Base-by-base conservation (phyloP, 2,329 filamentous ascomycete genomes). In the Sporothrix protearum region DNA sequence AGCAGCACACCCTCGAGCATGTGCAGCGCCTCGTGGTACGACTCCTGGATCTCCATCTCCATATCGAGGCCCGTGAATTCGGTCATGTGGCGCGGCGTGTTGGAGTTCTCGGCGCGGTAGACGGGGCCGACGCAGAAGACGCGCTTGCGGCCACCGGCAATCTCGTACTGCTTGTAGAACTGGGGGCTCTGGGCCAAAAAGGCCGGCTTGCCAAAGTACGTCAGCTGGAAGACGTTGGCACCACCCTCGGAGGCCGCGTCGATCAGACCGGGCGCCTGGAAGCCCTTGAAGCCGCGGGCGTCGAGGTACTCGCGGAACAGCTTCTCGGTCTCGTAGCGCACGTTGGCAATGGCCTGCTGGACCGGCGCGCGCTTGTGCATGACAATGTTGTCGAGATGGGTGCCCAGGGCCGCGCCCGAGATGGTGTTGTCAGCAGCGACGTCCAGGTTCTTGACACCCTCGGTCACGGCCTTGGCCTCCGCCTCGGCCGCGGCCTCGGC, bases 181-280 rank as follows among this genome's bases (percentile, higher is more conserved):
- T 96, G 92, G 6, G 92, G 93, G 6, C 88, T 91, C 80, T 94
- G 92, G 6, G 92, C 92, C 25, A 96, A 85, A 79, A 85, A 96
- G 0, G 93, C 95, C 75, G 91, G 88, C 78, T 91, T 88, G 76
- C 91, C 92, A 80, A 98, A 98, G 83, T 98, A 98, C 57, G 91
- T 90, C 76, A 98, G 85, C 76, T 91, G 87, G 81, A 99, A 98
- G 53, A 98, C 95, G 79, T 95, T 96, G 76, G 90, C 90, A 75
- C 96, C 96, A 77, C 96, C 95, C 83, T 99, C 96, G 3, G 93
- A 96, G 4, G 96, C 92, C 16, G 95, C 92, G 67, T 91, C 94
- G 71, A 97, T 92, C 57, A 99, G 85, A 80, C 94, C 95, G 10
- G 96, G 94, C 1, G 94, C 92, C 80, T 97, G 93, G 78, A 97